These are phyloP conservation scores for Mortierella sp. DNA, from an alignment of 371 early-diverging fungal species.

Conservation along the genomic window DNA sequence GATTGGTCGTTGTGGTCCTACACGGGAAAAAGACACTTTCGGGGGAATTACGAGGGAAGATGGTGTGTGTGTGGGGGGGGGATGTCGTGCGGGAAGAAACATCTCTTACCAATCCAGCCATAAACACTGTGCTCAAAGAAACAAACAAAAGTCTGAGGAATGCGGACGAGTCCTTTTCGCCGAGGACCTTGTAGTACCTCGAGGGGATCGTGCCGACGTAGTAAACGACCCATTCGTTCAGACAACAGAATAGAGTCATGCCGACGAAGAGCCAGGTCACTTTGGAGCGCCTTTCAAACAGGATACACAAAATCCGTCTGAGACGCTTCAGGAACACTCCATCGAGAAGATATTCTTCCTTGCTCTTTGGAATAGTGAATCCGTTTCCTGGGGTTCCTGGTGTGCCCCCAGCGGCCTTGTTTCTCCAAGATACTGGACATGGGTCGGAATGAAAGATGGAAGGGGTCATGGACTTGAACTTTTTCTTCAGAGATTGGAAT, in stretches of 20 bases:
- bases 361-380: slow-evolving; percentile 18
- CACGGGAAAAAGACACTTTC: not conserved
- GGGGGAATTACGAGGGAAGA: too few species aligned
- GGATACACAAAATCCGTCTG: slow-evolving; percentile 55
- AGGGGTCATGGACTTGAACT: slow-evolving; percentile 18
- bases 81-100: too few species aligned
- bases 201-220: slow-evolving; percentile 79
- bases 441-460: slow-evolving; percentile 14
- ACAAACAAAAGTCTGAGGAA: slow-evolving; percentile 66
- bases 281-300: slow-evolving; percentile 54
- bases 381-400: slow-evolving; percentile 1
- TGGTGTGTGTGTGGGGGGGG: too few species aligned
- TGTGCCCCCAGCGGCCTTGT: not conserved
- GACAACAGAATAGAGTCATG: slow-evolving; percentile 58
- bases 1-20: too few species aligned
- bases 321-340: slow-evolving; percentile 61
- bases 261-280: slow-evolving; percentile 62
- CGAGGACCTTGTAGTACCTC: slow-evolving; percentile 77
- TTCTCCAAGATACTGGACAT: slow-evolving; percentile 6
- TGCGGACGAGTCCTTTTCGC: slow-evolving; percentile 65
- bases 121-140: slow-evolving; percentile 65
- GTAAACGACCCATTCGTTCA: slow-evolving; percentile 74
- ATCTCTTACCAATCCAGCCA: slow-evolving; percentile 68
- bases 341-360: slow-evolving; percentile 61
- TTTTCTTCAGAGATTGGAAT: slow-evolving; percentile 16